These are phyloP conservation scores for Cinchona pubescens DNA, from an alignment of 257 asterid species.

Conservation along the genomic window DNA sequence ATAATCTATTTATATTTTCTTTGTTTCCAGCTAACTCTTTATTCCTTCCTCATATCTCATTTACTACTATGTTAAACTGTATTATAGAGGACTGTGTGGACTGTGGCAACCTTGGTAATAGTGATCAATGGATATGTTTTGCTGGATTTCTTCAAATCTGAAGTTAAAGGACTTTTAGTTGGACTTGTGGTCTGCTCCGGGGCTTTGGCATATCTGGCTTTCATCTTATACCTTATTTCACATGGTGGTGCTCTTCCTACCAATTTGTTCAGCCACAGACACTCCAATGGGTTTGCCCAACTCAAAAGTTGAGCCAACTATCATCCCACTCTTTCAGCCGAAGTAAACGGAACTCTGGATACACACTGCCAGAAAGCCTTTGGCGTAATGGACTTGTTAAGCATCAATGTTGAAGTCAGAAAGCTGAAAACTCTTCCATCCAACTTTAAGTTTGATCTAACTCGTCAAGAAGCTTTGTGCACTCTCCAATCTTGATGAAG, in stretches of 20 bases:
- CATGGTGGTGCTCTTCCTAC: slow-evolving; percentile 27
- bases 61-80: background rate
- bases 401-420: too few species aligned
- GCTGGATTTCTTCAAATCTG: slow-evolving; percentile 58
- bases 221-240: slow-evolving; percentile 53
- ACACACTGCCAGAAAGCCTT: too few species aligned
- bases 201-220: slow-evolving; percentile 46
- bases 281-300: slow-evolving; percentile 41
- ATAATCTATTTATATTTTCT: too few species aligned
- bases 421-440: too few species aligned
- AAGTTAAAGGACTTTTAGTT: slow-evolving; percentile 46
- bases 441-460: too few species aligned
- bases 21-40: too few species aligned
- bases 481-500: too few species aligned
- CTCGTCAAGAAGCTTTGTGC: too few species aligned
- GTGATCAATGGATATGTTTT: too few species aligned
- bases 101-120: slow-evolving; percentile 58
- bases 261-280: slow-evolving; percentile 22
- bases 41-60: background rate
- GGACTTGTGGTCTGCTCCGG: slow-evolving; percentile 39
- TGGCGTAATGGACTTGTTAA: too few species aligned
- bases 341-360: background rate
- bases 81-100: slow-evolving; percentile 59
- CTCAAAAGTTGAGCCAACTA: slow-evolving; percentile 30
- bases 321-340: background rate